Percentiles rank a stretch among this genome's conserved stretches.
Evolutionary conservation across 2,329 filamentous ascomycete species (phyloP).

Genomic region (Aureobasidium sp.): DNA sequence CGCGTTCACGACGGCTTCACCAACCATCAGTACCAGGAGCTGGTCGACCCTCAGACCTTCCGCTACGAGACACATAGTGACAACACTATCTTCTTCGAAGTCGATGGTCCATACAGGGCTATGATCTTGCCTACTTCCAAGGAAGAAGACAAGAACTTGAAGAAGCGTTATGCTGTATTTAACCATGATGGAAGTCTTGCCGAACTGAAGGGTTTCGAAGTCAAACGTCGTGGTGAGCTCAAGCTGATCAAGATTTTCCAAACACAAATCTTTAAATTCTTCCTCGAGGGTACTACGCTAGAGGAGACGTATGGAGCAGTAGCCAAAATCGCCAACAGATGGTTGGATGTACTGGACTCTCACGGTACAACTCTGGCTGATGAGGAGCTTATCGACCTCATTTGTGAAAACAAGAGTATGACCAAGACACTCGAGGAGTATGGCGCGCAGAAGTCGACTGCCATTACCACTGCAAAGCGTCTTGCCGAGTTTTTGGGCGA

Average conservation of each 20-base stretch:
- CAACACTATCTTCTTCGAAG: constrained; percentile 99
- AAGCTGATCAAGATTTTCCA: constrained; percentile 99
- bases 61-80: constrained; percentile 96
- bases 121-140: constrained; percentile 98
- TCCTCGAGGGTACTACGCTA: constrained; percentile 81
- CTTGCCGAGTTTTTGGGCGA: constrained; percentile 94
- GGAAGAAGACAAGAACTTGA: constrained; percentile 98
- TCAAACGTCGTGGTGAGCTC: constrained; percentile 93
- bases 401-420: constrained; percentile 99
- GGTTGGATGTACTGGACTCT: constrained; percentile 88
- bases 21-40: constrained; percentile 92
- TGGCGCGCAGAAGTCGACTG: constrained; percentile 88
- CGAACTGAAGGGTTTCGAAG: constrained; percentile 93
- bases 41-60: constrained; percentile 69
- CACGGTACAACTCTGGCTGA: constrained; percentile 86
- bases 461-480: constrained; percentile 95
- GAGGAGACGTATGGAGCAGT: constrained; percentile 85
- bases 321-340: constrained; percentile 88
- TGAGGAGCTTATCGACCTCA: constrained; percentile 97
- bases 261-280: constrained; percentile 99
- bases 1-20: constrained; percentile 91
- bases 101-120: constrained; percentile 92
- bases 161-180: constrained; percentile 98
- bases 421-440: constrained; percentile 95
- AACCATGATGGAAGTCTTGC: constrained; percentile 94